Conservation (phyloP, 495 filamentous ascomycete genomes). For the Letharia columbiana region DNA sequence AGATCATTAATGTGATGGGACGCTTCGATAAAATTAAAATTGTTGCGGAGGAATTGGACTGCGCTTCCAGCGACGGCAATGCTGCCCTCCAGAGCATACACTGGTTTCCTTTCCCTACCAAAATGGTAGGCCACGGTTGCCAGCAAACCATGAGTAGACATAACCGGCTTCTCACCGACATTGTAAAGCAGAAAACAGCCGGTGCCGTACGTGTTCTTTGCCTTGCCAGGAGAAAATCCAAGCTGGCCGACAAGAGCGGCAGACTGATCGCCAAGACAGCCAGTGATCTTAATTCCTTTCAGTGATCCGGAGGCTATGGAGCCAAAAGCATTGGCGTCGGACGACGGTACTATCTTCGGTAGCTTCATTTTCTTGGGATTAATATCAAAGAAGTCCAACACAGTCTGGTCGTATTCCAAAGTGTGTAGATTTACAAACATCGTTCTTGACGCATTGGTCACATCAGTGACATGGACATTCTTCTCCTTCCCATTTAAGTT, state of each 20-base stretch:
- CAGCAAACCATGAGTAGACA: conserved; percentile 81
- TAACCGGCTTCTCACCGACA: conserved; percentile 80
- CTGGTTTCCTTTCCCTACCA: conserved; percentile 55
- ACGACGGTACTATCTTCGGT: conserved; percentile 81
- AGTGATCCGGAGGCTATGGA: conserved; percentile 56
- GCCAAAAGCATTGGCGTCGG: conserved; percentile 69
- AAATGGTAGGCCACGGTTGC: conserved; percentile 86
- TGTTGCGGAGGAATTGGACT: conserved; percentile 86
- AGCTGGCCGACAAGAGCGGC: conserved; percentile 87
- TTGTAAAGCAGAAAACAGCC: conserved; percentile 95
- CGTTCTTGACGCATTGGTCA: conserved; percentile 85
- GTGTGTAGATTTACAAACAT: conserved; percentile 96
- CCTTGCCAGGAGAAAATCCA: conserved; percentile 74
- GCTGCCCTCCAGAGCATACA: conserved; percentile 88
- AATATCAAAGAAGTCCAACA: conserved; percentile 76
- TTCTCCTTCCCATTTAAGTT: conserved; percentile 73
- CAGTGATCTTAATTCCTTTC: conserved; percentile 69
- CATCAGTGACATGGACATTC: conserved; percentile 72
- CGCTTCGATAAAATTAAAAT: conserved; percentile 71
- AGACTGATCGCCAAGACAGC: conserved; percentile 89
- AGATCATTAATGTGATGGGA: conserved; percentile 75
- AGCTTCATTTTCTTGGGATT: conserved; percentile 67
- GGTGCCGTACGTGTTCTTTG: conserved; percentile 96
- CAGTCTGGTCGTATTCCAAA: conserved; percentile 71
- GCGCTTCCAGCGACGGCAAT: conserved; percentile 87